Conservation (phyloP, 2,329 filamentous ascomycete species). For the Colletotrichum trifolii region DNA sequence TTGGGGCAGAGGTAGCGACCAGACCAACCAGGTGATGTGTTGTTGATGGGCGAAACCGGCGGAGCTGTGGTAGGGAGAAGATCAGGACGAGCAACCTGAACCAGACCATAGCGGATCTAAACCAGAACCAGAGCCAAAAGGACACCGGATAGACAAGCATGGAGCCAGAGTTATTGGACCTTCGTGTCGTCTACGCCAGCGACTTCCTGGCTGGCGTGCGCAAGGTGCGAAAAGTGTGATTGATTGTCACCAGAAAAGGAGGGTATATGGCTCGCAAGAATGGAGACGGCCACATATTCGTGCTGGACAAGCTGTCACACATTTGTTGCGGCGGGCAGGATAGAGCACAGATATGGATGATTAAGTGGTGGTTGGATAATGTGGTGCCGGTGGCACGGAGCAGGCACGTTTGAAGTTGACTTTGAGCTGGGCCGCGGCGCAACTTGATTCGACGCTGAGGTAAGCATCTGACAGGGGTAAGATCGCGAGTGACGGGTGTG, state of each 20-base stretch:
- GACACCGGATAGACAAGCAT: neutral
- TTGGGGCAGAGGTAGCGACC: constrained; percentile 17
- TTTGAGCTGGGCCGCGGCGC: constrained; percentile 44
- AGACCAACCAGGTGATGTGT: constrained; percentile 8
- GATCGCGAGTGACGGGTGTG: constrained; percentile 34
- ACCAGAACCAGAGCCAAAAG: constrained; percentile 3
- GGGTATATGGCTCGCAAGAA: constrained; percentile 35
- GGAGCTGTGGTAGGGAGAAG: neutral
- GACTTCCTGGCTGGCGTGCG: too few relatives aligned
- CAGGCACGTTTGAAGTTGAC: constrained; percentile 54
- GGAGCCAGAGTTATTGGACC: neutral
- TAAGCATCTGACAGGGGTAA: constrained; percentile 40
- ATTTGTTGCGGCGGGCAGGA: too few relatives aligned
- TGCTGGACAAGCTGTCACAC: too few relatives aligned
- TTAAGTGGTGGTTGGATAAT: constrained; percentile 24
- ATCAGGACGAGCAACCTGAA: constrained; percentile 4
- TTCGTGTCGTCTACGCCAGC: too few relatives aligned
- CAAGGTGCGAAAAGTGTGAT: constrained; percentile 2
- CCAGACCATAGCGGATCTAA: constrained; percentile 7
- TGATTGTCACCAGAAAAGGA: constrained; percentile 28
- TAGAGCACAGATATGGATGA: constrained; percentile 23
- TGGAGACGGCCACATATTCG: constrained; percentile 10
- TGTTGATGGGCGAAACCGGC: neutral
- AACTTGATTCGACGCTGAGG: constrained; percentile 44
- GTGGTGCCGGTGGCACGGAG: constrained; percentile 43